phyloP scores from a whole-genome alignment of 805 yeast species.

The Sugiyamaella valdiviana region DNA sequence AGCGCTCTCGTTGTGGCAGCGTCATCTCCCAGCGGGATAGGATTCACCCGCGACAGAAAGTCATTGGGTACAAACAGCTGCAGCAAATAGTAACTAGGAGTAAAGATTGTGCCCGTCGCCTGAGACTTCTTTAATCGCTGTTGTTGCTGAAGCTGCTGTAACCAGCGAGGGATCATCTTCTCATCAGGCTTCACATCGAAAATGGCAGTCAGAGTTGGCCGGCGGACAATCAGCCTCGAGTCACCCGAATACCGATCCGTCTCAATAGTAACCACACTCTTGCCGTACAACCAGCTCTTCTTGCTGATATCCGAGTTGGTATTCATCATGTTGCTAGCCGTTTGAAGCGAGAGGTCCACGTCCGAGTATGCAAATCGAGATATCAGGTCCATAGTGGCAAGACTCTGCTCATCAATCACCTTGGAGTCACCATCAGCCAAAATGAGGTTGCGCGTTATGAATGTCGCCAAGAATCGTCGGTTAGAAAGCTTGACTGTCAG shows the following conservation, averaged over 20 bases:
- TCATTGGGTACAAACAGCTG: constrained; percentile 46
- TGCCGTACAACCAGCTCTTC: constrained; percentile 57
- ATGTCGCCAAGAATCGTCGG: constrained; percentile 55
- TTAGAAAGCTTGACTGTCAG: constrained; percentile 54
- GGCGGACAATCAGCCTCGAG: constrained; percentile 44
- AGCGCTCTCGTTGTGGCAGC: constrained; percentile 47
- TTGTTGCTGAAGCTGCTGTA: constrained; percentile 7
- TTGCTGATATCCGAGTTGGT: constrained; percentile 7
- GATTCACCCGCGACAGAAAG: constrained; percentile 32
- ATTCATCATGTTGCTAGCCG: constrained; percentile 9
- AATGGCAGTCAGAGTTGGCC: constrained; percentile 60
- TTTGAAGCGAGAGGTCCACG: constrained; percentile 45
- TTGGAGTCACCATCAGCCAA: constrained; percentile 33
- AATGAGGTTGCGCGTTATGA: constrained; percentile 52
- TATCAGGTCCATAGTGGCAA: constrained; percentile 63
- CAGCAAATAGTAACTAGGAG: constrained; percentile 45
- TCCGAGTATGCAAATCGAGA: constrained; percentile 61
- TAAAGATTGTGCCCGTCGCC: constrained; percentile 18
- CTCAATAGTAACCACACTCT: constrained; percentile 49
- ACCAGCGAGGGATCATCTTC: constrained; percentile 17
- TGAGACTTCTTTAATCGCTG: neutral
- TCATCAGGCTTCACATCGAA: constrained; percentile 35
- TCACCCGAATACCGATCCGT: constrained; percentile 49
- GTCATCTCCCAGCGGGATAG: constrained; percentile 49
- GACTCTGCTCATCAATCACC: constrained; percentile 44